Evolutionary conservation across 148 eudicot species (phyloP).

Genomic region (Heliamphora exappendiculata): DNA sequence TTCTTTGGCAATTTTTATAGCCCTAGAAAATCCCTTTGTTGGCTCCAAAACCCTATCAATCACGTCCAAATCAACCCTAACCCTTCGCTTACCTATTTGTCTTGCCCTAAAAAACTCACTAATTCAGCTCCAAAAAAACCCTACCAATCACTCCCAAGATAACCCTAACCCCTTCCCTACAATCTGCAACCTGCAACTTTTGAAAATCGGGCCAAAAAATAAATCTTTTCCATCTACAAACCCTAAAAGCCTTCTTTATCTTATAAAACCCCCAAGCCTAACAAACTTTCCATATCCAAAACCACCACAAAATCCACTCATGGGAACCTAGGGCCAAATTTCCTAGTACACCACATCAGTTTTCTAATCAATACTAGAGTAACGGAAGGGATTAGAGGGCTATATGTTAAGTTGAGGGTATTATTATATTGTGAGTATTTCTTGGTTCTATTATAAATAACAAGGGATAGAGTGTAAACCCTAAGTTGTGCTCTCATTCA

Average conservation of each 20-base stretch:
- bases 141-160: background rate
- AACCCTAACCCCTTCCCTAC: background rate
- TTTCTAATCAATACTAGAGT: too few species aligned
- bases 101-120: background rate
- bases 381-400: too few species aligned
- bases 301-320: constrained; percentile 2
- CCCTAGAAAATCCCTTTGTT: background rate
- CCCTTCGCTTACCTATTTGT: background rate
- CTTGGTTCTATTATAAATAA: too few species aligned
- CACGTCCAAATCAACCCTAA: background rate
- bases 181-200: background rate
- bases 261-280: background rate
- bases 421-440: too few species aligned
- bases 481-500: too few species aligned
- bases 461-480: too few species aligned
- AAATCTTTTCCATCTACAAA: background rate
- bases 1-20: background rate
- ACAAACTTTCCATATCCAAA: background rate
- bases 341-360: too few species aligned
- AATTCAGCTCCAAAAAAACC: background rate
- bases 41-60: background rate
- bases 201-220: background rate
- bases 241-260: background rate
- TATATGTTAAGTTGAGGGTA: too few species aligned
- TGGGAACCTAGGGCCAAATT: background rate